A percentile compares a stretch with the other conserved stretches of the same genome.
phyloP scores from a whole-genome alignment of 345 rosid genomes.

The Bretschneidera sinensis region DNA sequence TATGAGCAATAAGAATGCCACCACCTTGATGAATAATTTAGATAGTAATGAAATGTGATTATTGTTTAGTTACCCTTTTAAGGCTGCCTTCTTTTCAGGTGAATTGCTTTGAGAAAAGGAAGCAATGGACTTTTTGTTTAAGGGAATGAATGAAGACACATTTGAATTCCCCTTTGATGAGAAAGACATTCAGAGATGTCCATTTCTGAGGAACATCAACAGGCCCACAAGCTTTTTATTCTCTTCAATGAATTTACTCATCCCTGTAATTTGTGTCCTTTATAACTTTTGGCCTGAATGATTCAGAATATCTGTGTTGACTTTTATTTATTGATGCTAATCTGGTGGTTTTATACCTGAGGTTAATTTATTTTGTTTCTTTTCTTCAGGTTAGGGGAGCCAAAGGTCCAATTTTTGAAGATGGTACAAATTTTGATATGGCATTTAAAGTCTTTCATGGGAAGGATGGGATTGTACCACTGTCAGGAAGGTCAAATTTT shows the following conservation, averaged over 20 bases:
- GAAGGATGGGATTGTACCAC: constrained; percentile 78
- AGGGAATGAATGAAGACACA: constrained; percentile 36
- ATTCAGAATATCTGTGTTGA: too few species aligned
- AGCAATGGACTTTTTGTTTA: constrained; percentile 40
- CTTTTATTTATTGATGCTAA: not conserved
- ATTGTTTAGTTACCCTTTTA: too few species aligned
- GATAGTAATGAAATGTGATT: too few species aligned
- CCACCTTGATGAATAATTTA: too few species aligned
- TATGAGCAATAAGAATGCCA: too few species aligned
- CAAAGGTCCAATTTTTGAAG: constrained; percentile 90
- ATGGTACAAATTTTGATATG: constrained; percentile 65
- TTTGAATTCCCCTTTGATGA: constrained; percentile 47
- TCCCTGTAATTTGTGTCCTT: constrained; percentile 29
- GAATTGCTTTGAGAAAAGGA: constrained; percentile 8
- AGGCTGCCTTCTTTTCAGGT: constrained; percentile 13
- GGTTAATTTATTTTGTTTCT: not conserved
- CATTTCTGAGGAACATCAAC: constrained; percentile 76
- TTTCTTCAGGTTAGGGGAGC: constrained; percentile 41
- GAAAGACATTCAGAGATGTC: constrained; percentile 55
- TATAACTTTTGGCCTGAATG: too few species aligned
- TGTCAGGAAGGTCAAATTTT: constrained; percentile 36
- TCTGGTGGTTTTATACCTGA: not conserved
- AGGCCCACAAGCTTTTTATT: constrained; percentile 67
- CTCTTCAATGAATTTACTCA: constrained; percentile 40
- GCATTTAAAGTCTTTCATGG: constrained; percentile 87